These are phyloP conservation scores for Globisporangium mamillatum DNA, from an alignment of 352 stramenopile species.

Conservation along the genomic window DNA sequence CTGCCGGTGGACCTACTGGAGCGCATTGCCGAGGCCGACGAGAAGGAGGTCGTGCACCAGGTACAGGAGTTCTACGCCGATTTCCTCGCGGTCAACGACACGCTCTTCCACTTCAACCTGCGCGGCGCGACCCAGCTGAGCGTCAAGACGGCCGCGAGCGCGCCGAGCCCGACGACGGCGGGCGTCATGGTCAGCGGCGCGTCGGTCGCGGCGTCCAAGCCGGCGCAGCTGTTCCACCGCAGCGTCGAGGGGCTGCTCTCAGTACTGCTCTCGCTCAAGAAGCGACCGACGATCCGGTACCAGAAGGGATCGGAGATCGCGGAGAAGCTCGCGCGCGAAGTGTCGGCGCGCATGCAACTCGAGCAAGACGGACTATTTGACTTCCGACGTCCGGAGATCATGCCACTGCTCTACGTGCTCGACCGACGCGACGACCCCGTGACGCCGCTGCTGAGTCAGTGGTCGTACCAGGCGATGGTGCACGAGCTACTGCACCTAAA, in stretches of 20 bases:
- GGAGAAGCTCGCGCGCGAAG: slow-evolving; percentile 92
- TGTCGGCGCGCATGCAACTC: slow-evolving; percentile 92
- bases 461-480: slow-evolving; percentile 99
- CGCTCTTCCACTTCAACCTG: slow-evolving; percentile 97
- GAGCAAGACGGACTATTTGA: slow-evolving; percentile 97
- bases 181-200: slow-evolving; percentile 44
- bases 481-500: slow-evolving; percentile 98
- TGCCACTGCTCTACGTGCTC: slow-evolving; percentile 92
- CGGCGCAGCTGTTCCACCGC: slow-evolving; percentile 84
- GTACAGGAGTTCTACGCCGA: slow-evolving; percentile 99
- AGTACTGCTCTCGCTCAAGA: slow-evolving; percentile 95
- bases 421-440: slow-evolving; percentile 98
- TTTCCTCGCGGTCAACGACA: slow-evolving; percentile 97
- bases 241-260: slow-evolving; percentile 93
- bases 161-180: slow-evolving; percentile 31
- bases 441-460: slow-evolving; percentile 97
- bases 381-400: slow-evolving; percentile 88
- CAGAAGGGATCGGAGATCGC: slow-evolving; percentile 91
- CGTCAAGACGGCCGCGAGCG: slow-evolving; percentile 32
- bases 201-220: slow-evolving; percentile 24
- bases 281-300: slow-evolving; percentile 96
- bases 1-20: slow-evolving; percentile 91
- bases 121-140: slow-evolving; percentile 51
- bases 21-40: slow-evolving; percentile 95
- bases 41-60: slow-evolving; percentile 91